A percentile compares a stretch with the other conserved stretches of the same genome.
Conservation (phyloP, 1,284 basidiomycete genomes). For the Leccinum angustisporum region DNA sequence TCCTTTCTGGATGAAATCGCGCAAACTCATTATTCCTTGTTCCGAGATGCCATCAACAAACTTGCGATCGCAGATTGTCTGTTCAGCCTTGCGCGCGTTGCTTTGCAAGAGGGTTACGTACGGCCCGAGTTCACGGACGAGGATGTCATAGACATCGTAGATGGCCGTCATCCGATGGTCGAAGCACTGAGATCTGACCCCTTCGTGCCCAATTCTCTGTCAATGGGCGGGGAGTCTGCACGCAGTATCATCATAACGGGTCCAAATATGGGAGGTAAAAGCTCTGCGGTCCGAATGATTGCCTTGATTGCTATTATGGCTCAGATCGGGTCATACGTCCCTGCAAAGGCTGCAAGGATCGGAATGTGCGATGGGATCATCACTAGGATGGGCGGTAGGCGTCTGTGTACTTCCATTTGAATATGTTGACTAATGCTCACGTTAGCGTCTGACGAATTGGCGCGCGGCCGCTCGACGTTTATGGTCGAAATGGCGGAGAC, state of each 20-base stretch:
- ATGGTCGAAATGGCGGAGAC: constrained; percentile 97
- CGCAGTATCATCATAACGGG: constrained; percentile 80
- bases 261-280: constrained; percentile 83
- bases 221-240: constrained; percentile 53
- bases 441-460: constrained; percentile 82
- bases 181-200: constrained; percentile 75
- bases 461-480: constrained; percentile 85
- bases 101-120: constrained; percentile 74
- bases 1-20: constrained; percentile 73
- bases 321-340: constrained; percentile 72
- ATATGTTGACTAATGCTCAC: constrained; percentile 7
- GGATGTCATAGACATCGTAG: constrained; percentile 62
- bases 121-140: constrained; percentile 63
- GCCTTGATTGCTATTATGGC: constrained; percentile 73
- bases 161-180: constrained; percentile 81
- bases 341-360: constrained; percentile 71
- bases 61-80: constrained; percentile 83
- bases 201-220: constrained; percentile 75
- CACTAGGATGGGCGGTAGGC: constrained; percentile 81
- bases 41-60: constrained; percentile 76
- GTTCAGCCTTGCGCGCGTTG: constrained; percentile 66
- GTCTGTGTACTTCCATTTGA: not conserved
- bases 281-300: constrained; percentile 73
- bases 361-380: constrained; percentile 82
- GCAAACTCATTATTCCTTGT: constrained; percentile 61